Evolutionary conservation across 2,329 filamentous ascomycete species (phyloP), one percentile per base, ranked within the genome.

Genomic region (Ceratocystiopsis brevicomis): DNA sequence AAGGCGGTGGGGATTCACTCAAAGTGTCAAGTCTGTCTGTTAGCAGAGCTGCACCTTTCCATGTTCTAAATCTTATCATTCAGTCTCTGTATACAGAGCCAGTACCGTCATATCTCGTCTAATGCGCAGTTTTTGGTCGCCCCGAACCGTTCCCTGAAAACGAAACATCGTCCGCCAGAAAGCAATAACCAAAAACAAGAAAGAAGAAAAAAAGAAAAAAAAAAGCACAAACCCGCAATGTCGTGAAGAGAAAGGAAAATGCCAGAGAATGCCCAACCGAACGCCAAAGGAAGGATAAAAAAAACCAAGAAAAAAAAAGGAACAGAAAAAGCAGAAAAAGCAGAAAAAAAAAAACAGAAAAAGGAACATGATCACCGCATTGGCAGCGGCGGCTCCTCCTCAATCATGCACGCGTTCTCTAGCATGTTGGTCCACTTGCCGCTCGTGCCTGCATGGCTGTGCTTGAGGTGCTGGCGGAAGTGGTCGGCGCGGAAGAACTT

Each of bases 351-450:
- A 34, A 41, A 37, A 42, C 15, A 15, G 4, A 41, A 18, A 40
- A 41, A 42, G 34, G 35, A 37, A 42, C 10, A 25, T 12, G 14
- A 33, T 30, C 40, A 59, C 53, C 59, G 59, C 39, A 59, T 54
- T 37, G 60, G 59, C 35, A 61, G 69, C 30, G 74, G 68, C 43
- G 76, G 73, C 54, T 94, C 86, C 57, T 93, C 70, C 44, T 80
- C 87, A 59, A 87, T 77, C 84, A 96, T 93, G 63, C 90, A 98
- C 6, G 87, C 85, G 56, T 85, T 92, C 59, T 98, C 90, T 33
- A 98, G 68, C 71, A 94, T 87, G 60, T 96, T 96, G 13, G 90
- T 98, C 90, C 90, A 98, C 61, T 96, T 96, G 32, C 90, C 90
- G 60, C 86, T 95, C 1, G 85, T 88, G 34, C 90, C 90, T 35